These are phyloP conservation scores for Fusarium globosum DNA, from an alignment of 2,329 filamentous ascomycete species.

Conservation along the genomic window DNA sequence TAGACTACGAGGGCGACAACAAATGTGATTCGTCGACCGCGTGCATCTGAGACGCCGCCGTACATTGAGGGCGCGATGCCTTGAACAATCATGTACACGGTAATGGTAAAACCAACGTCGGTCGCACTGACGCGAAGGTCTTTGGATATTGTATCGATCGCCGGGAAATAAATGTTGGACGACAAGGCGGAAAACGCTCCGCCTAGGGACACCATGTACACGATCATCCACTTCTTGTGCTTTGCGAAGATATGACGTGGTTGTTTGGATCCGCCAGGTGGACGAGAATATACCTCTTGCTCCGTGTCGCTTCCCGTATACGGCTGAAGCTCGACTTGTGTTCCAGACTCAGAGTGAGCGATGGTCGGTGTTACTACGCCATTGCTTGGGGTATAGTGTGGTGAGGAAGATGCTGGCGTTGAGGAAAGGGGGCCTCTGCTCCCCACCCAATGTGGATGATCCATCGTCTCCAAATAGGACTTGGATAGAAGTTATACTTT, in stretches of 20 bases:
- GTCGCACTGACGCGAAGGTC: not conserved
- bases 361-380: not conserved
- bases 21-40: not conserved
- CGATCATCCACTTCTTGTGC: not conserved
- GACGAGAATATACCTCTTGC: not conserved
- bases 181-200: not conserved
- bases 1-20: not conserved
- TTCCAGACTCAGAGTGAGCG: not conserved
- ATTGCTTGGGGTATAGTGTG: not conserved
- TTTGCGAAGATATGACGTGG: not conserved
- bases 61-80: not conserved
- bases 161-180: slow-evolving; percentile 2
- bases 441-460: not conserved
- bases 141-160: not conserved
- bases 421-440: not conserved
- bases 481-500: too few relatives aligned
- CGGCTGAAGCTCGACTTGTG: not conserved
- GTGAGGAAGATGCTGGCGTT: not conserved
- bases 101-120: not conserved
- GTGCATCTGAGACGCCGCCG: not conserved
- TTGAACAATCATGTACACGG: not conserved
- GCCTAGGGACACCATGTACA: not conserved
- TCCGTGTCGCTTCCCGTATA: not conserved
- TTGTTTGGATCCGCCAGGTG: not conserved
- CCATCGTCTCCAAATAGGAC: accelerated